Base-by-base conservation (phyloP, 176 grass and related monocot genomes). In the Eleusine coracana region DNA sequence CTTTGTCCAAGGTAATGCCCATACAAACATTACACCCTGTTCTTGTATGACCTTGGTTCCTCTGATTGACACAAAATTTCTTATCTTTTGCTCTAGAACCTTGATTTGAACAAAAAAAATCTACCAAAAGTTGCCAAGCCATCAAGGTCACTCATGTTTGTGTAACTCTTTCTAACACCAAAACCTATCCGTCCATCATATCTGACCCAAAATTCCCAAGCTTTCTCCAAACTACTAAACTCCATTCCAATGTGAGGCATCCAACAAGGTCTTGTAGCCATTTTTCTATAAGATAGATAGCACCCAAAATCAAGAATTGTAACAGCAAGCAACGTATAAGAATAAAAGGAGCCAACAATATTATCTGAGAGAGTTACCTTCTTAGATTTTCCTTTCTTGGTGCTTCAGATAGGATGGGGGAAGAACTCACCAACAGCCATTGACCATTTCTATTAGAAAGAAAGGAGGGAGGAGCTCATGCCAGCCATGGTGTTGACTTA, bases 161-260 rank as follows among this genome's bases (percentile, higher is more conserved):
- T 29, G 27, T 77, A 78, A 46, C 23, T 25, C 21, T 85, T 85
- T 58, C 82, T 23, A 21, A 85, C 60, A 54, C 65, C 72, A 62
- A 85, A 77, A 9, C 56, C 73, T 4, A 77, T 52, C 6, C 21
- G 27, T 18, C 40, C 52, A 49, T 61, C 61, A 50, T 84, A 76
- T 5, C 5, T 40, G 9, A 45, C 51, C 63, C 73, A 85, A 56
- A 70, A 85, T 1, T 59, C 10, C 73, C 14, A 69, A 45, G 63
- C 73, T 58, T 45, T 63, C 5, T 41, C 63, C 2, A 76, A 49
- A 58, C 17, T 78, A 10, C 55, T 46, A 36, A 78, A 85, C 70
- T 21, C 14, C 61, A 67, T 78, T 38, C 67, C 61, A 55, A 60
- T n/a, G 21, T 52, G 42, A 56, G 82, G 73, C 10, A 77, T 31